Percentiles rank a stretch among this genome's conserved stretches.
These are phyloP conservation scores for Alnus rubra DNA, from an alignment of 306 rosid species.

Conservation along the genomic window DNA sequence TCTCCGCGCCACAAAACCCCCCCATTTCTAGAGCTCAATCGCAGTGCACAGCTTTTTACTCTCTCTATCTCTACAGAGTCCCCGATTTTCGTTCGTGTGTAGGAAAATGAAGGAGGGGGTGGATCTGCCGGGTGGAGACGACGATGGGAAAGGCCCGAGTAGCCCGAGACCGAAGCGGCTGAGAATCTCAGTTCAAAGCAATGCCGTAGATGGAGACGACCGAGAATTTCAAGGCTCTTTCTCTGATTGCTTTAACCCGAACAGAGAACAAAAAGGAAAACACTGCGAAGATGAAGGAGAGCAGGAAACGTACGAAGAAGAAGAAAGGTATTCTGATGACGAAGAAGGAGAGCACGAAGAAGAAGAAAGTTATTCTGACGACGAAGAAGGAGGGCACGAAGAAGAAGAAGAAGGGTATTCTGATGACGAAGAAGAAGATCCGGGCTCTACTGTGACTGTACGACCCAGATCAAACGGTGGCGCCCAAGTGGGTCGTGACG, in stretches of 20 bases:
- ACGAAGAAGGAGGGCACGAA: background rate
- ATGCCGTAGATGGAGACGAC: background rate
- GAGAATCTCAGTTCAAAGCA: conserved; percentile 10
- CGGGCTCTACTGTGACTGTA: background rate
- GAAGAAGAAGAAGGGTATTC: background rate
- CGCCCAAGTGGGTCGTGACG: conserved; percentile 1
- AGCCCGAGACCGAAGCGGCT: conserved; percentile 40
- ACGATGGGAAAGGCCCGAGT: conserved; percentile 63
- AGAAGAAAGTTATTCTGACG: background rate
- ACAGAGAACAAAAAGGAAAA: background rate
- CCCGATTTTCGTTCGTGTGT: too few species aligned
- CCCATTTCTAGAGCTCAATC: too few species aligned
- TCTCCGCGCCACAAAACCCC: too few species aligned
- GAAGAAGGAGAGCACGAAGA: conserved; percentile 11
- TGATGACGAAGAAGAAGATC: background rate
- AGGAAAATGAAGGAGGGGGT: too few species aligned
- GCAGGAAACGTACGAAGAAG: conserved; percentile 5
- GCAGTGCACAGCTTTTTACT: too few species aligned
- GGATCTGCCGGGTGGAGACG: conserved; percentile 46
- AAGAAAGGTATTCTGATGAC: background rate
- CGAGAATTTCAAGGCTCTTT: too few species aligned
- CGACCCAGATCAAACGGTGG: conserved; percentile 16
- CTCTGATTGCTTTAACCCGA: too few species aligned
- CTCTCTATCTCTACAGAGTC: too few species aligned
- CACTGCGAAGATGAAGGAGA: background rate